A percentile compares a stretch with the other conserved stretches of the same genome.
These are phyloP conservation scores for Sabuloglossum arenarium DNA, from an alignment of 495 filamentous ascomycete genomes.

Conservation along the genomic window DNA sequence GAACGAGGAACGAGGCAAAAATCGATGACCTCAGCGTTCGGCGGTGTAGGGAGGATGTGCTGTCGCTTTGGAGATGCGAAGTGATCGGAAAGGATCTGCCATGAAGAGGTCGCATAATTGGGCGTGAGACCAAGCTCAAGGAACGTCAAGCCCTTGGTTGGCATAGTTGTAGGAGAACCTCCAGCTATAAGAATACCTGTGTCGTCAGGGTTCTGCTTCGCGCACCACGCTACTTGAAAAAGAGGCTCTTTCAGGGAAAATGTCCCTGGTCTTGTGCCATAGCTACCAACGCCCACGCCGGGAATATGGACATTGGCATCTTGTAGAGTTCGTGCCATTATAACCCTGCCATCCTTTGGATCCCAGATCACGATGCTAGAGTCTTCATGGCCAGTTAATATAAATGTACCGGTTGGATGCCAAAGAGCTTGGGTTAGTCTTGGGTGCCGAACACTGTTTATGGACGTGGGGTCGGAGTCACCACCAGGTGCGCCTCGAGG, in stretches of 20 bases:
- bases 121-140: constrained; percentile 78
- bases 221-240: constrained; percentile 68
- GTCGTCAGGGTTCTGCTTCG: constrained; percentile 77
- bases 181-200: constrained; percentile 77
- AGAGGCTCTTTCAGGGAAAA: constrained; percentile 47
- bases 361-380: constrained; percentile 87
- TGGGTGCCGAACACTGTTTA: constrained; percentile 37
- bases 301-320: constrained; percentile 44
- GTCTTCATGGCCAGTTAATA: constrained; percentile 77
- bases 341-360: constrained; percentile 65
- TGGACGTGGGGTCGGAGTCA: constrained; percentile 33
- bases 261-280: constrained; percentile 19
- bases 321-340: constrained; percentile 65
- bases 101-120: constrained; percentile 72
- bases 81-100: constrained; percentile 59
- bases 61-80: constrained; percentile 49
- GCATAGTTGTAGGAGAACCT: constrained; percentile 39
- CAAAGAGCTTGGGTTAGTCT: constrained; percentile 60
- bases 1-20: constrained; percentile 64
- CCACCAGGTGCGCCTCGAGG: constrained; percentile 77
- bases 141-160: constrained; percentile 60
- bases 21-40: constrained; percentile 56
- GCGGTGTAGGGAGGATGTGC: constrained; percentile 53
- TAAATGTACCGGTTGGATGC: constrained; percentile 89
- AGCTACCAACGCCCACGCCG: constrained; percentile 23